Evolutionary conservation across 2,329 filamentous ascomycete species (phyloP).

Genomic region (Cryphonectria radicalis): DNA sequence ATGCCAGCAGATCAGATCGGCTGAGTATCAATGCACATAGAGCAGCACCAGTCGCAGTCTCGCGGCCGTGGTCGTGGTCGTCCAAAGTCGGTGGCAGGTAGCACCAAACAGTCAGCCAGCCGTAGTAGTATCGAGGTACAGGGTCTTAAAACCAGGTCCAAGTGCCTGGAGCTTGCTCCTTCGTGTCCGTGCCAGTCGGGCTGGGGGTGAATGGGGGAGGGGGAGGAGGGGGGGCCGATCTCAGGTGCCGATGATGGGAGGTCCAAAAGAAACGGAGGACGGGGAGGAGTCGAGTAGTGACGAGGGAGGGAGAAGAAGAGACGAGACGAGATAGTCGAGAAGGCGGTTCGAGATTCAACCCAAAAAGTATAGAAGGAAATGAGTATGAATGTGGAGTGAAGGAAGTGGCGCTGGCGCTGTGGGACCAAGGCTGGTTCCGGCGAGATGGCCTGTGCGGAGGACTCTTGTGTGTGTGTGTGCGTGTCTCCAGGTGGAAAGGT

Average conservation of each 20-base stretch:
- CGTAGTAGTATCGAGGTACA: constrained; percentile 1
- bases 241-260: neutral
- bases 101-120: neutral
- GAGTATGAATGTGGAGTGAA: constrained; percentile 2
- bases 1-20: neutral
- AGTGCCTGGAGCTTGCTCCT: neutral
- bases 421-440: constrained; percentile 15
- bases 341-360: neutral
- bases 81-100: neutral
- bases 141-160: neutral
- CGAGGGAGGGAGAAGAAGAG: constrained; percentile 2
- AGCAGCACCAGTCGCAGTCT: neutral
- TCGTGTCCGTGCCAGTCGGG: neutral
- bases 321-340: constrained; percentile 16
- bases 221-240: too few species aligned
- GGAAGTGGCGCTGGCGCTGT: constrained; percentile 12
- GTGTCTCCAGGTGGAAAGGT: neutral
- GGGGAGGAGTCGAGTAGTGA: neutral
- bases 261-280: neutral
- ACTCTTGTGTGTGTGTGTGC: too few species aligned
- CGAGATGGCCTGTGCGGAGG: constrained; percentile 10
- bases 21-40: neutral
- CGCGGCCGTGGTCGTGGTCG: neutral
- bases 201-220: neutral
- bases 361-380: constrained; percentile 8